Conservation (phyloP, 306 rosid genomes). For the Canavalia gladiata region DNA sequence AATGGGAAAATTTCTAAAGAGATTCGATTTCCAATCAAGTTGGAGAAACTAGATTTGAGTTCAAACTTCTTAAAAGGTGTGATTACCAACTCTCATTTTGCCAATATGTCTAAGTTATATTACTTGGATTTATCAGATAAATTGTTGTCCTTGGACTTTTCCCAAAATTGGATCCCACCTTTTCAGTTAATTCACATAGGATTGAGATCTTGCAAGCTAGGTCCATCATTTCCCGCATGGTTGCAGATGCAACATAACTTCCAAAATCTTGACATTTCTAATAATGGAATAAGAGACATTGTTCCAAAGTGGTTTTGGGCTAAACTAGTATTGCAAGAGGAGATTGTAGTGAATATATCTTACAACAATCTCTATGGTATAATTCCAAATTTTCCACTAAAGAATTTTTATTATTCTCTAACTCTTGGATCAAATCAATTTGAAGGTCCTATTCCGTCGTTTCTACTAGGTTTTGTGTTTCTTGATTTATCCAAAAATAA, state of each 20-base stretch:
- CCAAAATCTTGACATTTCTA: accelerated
- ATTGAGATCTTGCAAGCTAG: conserved; percentile 33
- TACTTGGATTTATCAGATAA: not conserved
- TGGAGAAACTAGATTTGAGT: not conserved
- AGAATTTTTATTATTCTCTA: too few relatives aligned
- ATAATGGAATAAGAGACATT: not conserved
- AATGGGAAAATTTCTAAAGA: not conserved
- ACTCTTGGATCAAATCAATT: not conserved
- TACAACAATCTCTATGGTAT: not conserved
- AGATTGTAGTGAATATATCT: not conserved
- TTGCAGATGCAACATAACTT: not conserved
- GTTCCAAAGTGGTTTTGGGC: conserved; percentile 43
- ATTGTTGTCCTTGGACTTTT: not conserved
- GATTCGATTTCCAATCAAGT: not conserved
- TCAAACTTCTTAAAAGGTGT: conserved; percentile 38
- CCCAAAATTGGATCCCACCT: not conserved
- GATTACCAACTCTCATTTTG: conserved; percentile 25
- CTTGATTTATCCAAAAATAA: too few relatives aligned
- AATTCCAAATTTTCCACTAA: not conserved
- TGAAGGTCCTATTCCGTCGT: not conserved
- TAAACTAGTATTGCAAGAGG: accelerated
- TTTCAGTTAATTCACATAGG: not conserved
- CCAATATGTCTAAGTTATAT: not conserved
- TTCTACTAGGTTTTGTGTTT: too few relatives aligned
- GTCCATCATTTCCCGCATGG: conserved; percentile 40